Base-by-base conservation (phyloP, 495 filamentous ascomycete genomes). In the Aspergillus kassunensis region DNA sequence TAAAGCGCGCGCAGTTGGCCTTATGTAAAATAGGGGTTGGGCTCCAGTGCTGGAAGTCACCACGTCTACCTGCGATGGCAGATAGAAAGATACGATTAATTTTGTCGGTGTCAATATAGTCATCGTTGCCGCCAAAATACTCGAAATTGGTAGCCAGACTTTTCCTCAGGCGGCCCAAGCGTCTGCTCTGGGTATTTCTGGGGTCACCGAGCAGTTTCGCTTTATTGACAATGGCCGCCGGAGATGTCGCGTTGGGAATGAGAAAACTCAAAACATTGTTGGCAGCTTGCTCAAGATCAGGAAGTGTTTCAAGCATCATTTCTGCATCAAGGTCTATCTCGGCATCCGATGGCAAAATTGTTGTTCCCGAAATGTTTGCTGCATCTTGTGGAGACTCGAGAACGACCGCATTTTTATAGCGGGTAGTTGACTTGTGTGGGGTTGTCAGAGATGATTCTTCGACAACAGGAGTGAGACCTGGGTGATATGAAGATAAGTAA, bases 321-420 rank as follows among this genome's bases (percentile, higher is more conserved):
- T 67, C 56, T 0, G 58, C 51, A 21, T 70, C 59, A 5, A 59
- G 20, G 13, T 62, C 56, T 10, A 49, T 49, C 45, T 70, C 59
- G 1, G 54, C 51, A 40, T 70, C 68, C 9, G 61, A 61, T 0
- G 59, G 58, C 3, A 69, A 34, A 35, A 73, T 55, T 1, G 73
- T 76, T 2, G 70, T 71, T 12, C 73, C 73, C 15, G 73, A 71
- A 30, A 74, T 64, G 40, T 76, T 70, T 48, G 44, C 58, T 21
- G 60, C 58, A 34, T 66, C 70, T 29, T 74, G 70, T 0, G 66
- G 65, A 8, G 67, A 67, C 16, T 68, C 66, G 6, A 56, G 61
- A 1, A 67, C 49, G 13, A 53, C 35, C 10, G 51, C 41, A 34
- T 34, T 53, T 37, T n/a, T 44, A 23, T 45, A 29, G 13, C 36